Evolutionary conservation across 495 filamentous ascomycete species (phyloP), one percentile per base, ranked within the genome.

Genomic region (Annulohypoxylon bovei): DNA sequence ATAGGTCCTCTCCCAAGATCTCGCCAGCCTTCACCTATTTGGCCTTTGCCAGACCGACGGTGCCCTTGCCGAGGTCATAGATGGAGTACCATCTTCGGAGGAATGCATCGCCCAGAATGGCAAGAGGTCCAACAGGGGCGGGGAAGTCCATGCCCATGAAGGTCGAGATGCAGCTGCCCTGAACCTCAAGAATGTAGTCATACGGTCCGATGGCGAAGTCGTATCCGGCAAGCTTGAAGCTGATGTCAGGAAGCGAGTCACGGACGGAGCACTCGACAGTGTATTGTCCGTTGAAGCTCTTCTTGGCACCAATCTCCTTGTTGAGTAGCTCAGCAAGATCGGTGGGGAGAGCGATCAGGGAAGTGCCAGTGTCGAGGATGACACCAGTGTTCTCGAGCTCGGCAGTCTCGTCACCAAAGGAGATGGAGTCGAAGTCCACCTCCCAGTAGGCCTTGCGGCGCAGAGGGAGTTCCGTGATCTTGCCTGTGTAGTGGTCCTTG

Each of bases 381-480:
- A 93, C 91, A 83, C 96, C 96, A 47, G 94, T 97, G 84, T 92
- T 87, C 47, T 97, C 93, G 57, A 98, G 89, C 73, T 95, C 91
- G 67, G 95, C 95, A 68, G 87, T 87, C 63, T 88, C 85, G 16
- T 92, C 86, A 66, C 95, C 96, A 67, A 97, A 95, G 50, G 89
- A 88, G 82, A 99, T 94, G 47, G 92, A 84, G 75, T 98, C 91
- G 68, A 98, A 89, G 71, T 98, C 94, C 25, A 98, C 95, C 86
- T 99, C 96, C 96, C 96, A 99, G 87, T 99, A 99, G 39, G 96
- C 96, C 90, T 98, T 98, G 76, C 96, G 92, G 78, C 95, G 90
- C 68, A 99, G 88, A 52, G 95, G 95, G 69, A 99, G 93, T 77
- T 91, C 94, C 66, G 89, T 93, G 75, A 99, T 85, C 81, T 98